Base-by-base conservation (phyloP, 768 basidiomycete species). In the Daedaleopsis sinensis region DNA sequence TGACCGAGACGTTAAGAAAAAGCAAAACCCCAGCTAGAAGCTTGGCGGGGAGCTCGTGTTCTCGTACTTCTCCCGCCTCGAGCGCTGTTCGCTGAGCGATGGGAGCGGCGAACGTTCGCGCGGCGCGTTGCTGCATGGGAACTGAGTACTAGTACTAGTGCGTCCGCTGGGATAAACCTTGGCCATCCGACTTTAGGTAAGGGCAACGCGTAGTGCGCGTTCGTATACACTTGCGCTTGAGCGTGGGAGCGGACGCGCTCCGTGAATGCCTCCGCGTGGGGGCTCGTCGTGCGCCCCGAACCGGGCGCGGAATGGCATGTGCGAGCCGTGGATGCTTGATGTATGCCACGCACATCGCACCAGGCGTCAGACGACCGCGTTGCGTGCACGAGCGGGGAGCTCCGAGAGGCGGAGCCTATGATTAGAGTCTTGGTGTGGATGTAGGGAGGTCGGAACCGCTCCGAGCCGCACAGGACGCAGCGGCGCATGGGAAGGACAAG, bases 111-210 rank as follows among this genome's bases (percentile, higher is more conserved):
- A 50, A 35, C 24, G 13, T 61, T 61, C 60, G 60, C 60, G 60
- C 60, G 60, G 54, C 52, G 36, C 35, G 60, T 61, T 54, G 60
- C 60, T 15, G 39, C 39, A 46, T 46, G 60, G 27, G 55, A 50
- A 39, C 15, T 24, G 32, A n/a, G n/a, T n/a, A n/a, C n/a, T n/a
- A n/a, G n/a, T n/a, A n/a, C n/a, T n/a, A n/a, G 52, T 18, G 35
- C 27, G 60, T 43, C 60, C 15, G 49, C 42, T 36, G 37, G 15
- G 50, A 56, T 51, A 52, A 61, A 52, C 55, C 55, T 55, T 32
- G 60, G 32, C 32, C 35, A 46, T 49, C 60, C 60, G 60, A 61
- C 60, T 44, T 56, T 52, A 24, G 60, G 60, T 52, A 56, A 52
- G 24, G 16, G 50, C 60, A 57, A 54, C 54, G 55, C 47, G 15